These are phyloP conservation scores for Elsinoe arachidis DNA, from an alignment of 2,329 filamentous ascomycete genomes.

Conservation along the genomic window DNA sequence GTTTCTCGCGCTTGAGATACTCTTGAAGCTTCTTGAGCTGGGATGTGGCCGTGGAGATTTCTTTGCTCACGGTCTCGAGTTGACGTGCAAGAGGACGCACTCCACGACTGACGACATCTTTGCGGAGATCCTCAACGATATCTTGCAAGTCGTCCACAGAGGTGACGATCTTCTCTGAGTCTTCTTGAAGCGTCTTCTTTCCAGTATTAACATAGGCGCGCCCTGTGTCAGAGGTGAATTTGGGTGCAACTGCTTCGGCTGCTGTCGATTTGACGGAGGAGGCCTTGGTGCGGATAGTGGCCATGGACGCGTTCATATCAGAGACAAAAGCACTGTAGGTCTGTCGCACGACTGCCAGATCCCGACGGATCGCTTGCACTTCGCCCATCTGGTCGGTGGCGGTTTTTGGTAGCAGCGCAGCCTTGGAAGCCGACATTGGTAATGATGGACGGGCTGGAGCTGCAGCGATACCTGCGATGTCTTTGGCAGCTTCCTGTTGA, in stretches of 20 bases:
- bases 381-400: constrained; percentile 60
- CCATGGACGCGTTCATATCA: constrained; percentile 83
- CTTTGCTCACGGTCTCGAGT: constrained; percentile 80
- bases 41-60: constrained; percentile 70
- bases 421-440: constrained; percentile 19
- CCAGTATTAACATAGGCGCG: constrained; percentile 76
- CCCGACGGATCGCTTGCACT: constrained; percentile 71
- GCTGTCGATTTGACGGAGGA: constrained; percentile 68
- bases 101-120: constrained; percentile 88
- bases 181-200: constrained; percentile 75
- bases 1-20: constrained; percentile 83
- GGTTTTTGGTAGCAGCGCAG: constrained; percentile 10
- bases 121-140: constrained; percentile 88
- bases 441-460: constrained; percentile 32
- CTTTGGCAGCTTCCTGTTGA: constrained; percentile 80
- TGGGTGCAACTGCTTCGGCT: constrained; percentile 59
- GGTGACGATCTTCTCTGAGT: constrained; percentile 83
- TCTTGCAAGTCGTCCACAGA: constrained; percentile 97
- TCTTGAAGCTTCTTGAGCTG: constrained; percentile 93
- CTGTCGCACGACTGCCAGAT: constrained; percentile 84
- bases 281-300: constrained; percentile 71
- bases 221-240: constrained; percentile 67
- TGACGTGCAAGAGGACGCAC: constrained; percentile 85
- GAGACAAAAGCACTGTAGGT: constrained; percentile 87
- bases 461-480: constrained; percentile 61